Evolutionary conservation across 2,329 filamentous ascomycete species (phyloP), one percentile per base, ranked within the genome.

Genomic region (Fusarium brachygibbosum): DNA sequence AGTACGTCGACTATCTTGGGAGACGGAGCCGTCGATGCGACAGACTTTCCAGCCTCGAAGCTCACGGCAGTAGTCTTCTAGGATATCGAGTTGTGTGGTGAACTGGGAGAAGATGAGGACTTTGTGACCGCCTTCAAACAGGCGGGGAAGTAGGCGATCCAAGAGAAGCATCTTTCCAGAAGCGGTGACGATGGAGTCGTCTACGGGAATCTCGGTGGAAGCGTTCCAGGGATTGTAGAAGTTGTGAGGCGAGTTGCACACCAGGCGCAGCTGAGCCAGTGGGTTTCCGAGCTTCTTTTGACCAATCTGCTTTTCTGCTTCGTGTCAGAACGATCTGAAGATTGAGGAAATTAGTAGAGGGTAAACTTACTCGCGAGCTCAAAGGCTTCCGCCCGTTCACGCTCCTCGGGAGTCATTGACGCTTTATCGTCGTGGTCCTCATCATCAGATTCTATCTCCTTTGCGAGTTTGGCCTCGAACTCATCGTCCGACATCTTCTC

Each of bases 101-200:
- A 99, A 99, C 76, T 99, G 96, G 0, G 93, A 97, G 79, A 99
- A 99, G 52, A 99, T 93, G 45, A 99, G 87, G 29, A 98, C 91
- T 76, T 98, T 98, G 82, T 98, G 94, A 5, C 88, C 91, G 1
- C 88, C 85, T 0, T 82, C 70, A 61, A 99, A 91, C 0, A 99
- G 85, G 3, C 85, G 85, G 0, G 92, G 92, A 0, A 99, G 86
- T 0, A 99, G 85, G 0, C 93, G 89, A 77, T 99, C 96, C 0
- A 99, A 87, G 1, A 99, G 87, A 3, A 98, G 87, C 93, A 99
- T 98, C 78, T 99, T 99, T 16, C 96, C 96, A 0, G 94, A 97
- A 0, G 93, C 89, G 0, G 91, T 95, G 34, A 99, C 88, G 8
- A 99, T 87, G 2, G 87, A 91, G 75, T 97, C 92, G 74, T 98